Base-by-base conservation (phyloP, 83 land plant genomes). In the Picea mariana region DNA sequence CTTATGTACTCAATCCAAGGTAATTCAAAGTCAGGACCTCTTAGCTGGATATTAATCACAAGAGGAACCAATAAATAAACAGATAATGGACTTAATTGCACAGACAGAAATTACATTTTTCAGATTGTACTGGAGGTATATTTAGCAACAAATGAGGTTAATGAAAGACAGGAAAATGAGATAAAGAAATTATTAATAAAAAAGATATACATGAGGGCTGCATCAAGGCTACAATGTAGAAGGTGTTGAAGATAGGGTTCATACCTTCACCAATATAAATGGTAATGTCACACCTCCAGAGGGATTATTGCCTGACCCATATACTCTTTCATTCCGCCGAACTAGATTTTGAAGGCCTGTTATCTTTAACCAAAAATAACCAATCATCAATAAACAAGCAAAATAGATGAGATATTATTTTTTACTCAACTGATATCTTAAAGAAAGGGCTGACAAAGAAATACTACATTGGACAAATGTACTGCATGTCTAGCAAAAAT, bases 181-280 rank as follows among this genome's bases (percentile, higher is more conserved):
- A 81, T 58, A 12, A 71, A 40, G 1, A 16, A 18, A 38, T 8
- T 38, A 42, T 42, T 71, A 6, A 38, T 20, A 44, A 73, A 11
- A 44, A 44, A 0, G 3, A 44, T 42, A 73, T n/a, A 44, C 26
- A 69, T 69, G 75, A 69, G 21, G 4, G 52, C 58, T 44, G n/a
- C 55, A 12, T 42, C 17, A 26, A 2, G 20, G 38, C 12, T 17
- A 59, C 16, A 26, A 20, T 77, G 40, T 55, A 26, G 42, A 75
- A 38, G 27, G 3, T 6, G 21, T 58, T 40, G 16, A 77, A 58
- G 73, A 40, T 63, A 76, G 13, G 75, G 55, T 23, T 24, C 73
- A n/a, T 69, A 89, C 91, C 90, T 89, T 90, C 49, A 89, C 87
- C 75, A 89, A 85, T 60, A 89, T 87, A 61, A 89, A 89, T 38